A percentile compares a stretch with the other conserved stretches of the same genome.
Conservation (phyloP, 2,329 filamentous ascomycete genomes). For the Plenodomus tracheiphilus region DNA sequence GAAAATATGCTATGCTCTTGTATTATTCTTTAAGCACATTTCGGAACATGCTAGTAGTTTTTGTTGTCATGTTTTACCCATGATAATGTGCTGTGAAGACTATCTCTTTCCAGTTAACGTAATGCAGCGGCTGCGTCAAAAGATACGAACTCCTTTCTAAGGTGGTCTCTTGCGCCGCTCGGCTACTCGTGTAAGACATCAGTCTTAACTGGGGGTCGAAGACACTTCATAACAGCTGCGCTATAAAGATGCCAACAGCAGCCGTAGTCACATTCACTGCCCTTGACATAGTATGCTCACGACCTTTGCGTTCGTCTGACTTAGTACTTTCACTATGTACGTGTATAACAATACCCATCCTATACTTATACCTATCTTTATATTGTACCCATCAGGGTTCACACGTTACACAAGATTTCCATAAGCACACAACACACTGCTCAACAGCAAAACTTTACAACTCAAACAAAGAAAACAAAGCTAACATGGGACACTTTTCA, state of each 20-base stretch:
- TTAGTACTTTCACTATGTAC: constrained; percentile 8
- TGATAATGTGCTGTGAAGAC: too few relatives aligned
- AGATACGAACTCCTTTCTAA: too few relatives aligned
- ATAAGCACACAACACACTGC: not conserved
- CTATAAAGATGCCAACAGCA: too few relatives aligned
- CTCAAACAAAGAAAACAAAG: not conserved
- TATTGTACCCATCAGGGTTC: constrained; percentile 3
- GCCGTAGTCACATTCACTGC: not conserved
- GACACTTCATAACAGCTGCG: not conserved
- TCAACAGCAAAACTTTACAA: not conserved
- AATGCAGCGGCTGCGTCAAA: too few relatives aligned
- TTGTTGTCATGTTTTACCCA: too few relatives aligned
- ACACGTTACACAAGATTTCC: not conserved
- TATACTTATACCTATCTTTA: constrained; percentile 1
- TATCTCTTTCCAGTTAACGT: too few relatives aligned
- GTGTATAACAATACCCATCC: not conserved
- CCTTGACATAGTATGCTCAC: not conserved
- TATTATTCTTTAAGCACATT: too few relatives aligned
- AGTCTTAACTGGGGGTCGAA: not conserved
- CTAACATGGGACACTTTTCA: not conserved
- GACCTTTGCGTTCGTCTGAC: not conserved
- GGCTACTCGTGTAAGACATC: not conserved
- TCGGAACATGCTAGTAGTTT: too few relatives aligned
- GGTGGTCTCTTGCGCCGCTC: not conserved
- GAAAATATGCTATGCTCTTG: too few relatives aligned